Evolutionary conservation across 73 alveolate genomes (phyloP), one percentile per base, ranked within the genome.

Genomic region (Effrenium voratum): DNA sequence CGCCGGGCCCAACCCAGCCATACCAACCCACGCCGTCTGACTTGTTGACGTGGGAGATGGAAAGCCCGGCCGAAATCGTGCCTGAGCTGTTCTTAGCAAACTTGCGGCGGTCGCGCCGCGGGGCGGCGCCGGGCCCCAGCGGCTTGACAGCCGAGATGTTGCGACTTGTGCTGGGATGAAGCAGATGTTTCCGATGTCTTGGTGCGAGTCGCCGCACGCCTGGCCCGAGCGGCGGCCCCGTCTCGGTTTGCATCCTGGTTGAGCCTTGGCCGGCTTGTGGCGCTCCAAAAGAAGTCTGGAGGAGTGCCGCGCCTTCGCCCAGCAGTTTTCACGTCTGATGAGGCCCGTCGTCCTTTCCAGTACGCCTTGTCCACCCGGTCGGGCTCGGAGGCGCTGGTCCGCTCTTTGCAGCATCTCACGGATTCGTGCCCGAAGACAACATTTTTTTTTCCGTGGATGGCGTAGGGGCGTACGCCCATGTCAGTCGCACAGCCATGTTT

Each of bases 251-350:
- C 81, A 5, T 44, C 81, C 28, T 44, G 49, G 26, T 5, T 34
- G 49, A 47, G 81, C 81, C 81, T 70, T 4, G 47, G 81, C 45
- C 81, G 45, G 8, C 8, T 2, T 5, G 81, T 34, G 5, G 81
- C 81, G 2, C 81, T 34, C 28, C 81, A 70, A 24, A 70, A 70
- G 47, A 44, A 44, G 28, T 70, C 81, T 8, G 81, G 81, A 19
- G 81, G 81, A 10, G 81, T 70, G 81, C 81, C 84, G 84, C 55
- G 12, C 36, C 84, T n/a, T 73, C 38, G 84, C 55, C 36, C 84
- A 73, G n/a, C n/a, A 73, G 2, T 73, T 3, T 73, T 50, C 84
- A 8, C n/a, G 38, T 73, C 40, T 44, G 84, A 73, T 8, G 57
- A 26, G 34, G 16, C 3, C 34, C 40, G 84, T 34, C 57, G 5